phyloP scores from a whole-genome alignment of 2,329 filamentous ascomycete genomes.

The Microdochium paspali region DNA sequence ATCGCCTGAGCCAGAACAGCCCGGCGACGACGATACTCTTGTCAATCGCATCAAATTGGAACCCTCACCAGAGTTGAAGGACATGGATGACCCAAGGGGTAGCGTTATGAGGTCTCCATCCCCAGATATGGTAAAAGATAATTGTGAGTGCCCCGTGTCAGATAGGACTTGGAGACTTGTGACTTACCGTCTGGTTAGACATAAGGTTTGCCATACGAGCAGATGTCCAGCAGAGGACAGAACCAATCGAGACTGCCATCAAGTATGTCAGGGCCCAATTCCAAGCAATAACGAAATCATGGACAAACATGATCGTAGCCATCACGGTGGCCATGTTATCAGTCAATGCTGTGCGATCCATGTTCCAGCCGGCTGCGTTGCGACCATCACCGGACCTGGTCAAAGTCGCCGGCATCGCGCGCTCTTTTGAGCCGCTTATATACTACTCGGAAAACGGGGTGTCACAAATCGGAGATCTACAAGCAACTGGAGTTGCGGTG shows the following conservation, averaged over 20 bases:
- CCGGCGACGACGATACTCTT: slow-evolving; percentile 24
- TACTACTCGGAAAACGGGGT: slow-evolving; percentile 90
- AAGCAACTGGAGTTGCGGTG: slow-evolving; percentile 85
- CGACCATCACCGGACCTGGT: slow-evolving; percentile 74
- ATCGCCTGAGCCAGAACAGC: slow-evolving; percentile 34
- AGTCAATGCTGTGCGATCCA: slow-evolving; percentile 52
- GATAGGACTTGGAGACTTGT: slow-evolving; percentile 1
- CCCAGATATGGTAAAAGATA: slow-evolving; percentile 29
- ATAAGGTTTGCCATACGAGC: slow-evolving; percentile 81
- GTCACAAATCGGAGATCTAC: slow-evolving; percentile 75
- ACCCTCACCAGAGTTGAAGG: slow-evolving; percentile 14
- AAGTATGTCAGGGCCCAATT: slow-evolving; percentile 52
- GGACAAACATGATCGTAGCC: slow-evolving; percentile 56
- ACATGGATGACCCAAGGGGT: slow-evolving; percentile 3
- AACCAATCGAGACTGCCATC: slow-evolving; percentile 69
- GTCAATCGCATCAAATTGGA: slow-evolving; percentile 23
- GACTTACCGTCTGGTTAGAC: slow-evolving; percentile 40
- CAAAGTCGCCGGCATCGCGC: slow-evolving; percentile 81
- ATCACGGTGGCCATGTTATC: slow-evolving; percentile 53
- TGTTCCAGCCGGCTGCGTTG: slow-evolving; percentile 59
- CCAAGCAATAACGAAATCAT: slow-evolving; percentile 56
- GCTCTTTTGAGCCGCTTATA: slow-evolving; percentile 87
- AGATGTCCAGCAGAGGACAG: slow-evolving; percentile 79
- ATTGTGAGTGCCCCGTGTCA: slow-evolving; percentile 32
- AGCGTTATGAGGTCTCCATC: slow-evolving; percentile 18